These are phyloP conservation scores for Saccharomyces hybrid DNA, from an alignment of 1,139 yeast genomes.

Conservation along the genomic window DNA sequence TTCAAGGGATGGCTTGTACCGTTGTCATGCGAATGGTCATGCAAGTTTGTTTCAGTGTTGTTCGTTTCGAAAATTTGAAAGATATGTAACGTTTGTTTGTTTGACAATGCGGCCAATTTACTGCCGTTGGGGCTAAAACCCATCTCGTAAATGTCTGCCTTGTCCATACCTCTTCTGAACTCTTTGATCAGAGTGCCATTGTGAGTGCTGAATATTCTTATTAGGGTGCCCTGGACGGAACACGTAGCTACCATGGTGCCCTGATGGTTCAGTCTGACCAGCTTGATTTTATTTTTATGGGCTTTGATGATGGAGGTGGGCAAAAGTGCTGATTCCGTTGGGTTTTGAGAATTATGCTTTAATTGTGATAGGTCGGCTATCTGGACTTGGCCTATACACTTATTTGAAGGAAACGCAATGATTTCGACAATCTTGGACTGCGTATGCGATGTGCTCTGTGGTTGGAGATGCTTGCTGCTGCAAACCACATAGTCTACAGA, in stretches of 20 bases:
- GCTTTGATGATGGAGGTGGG: conserved; percentile 56
- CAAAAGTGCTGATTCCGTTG: conserved; percentile 28
- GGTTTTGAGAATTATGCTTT: conserved; percentile 47
- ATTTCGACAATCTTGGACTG: conserved; percentile 11
- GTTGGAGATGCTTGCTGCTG: conserved; percentile 2
- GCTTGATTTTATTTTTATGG: conserved; percentile 63
- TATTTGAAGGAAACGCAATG: conserved; percentile 23
- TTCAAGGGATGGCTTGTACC: conserved; percentile 47
- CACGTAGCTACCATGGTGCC: conserved; percentile 85
- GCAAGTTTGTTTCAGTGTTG: conserved; percentile 4
- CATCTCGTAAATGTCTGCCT: conserved; percentile 75
- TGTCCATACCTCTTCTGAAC: conserved; percentile 82
- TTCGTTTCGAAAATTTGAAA: conserved; percentile 42
- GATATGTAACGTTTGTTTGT: conserved; percentile 81
- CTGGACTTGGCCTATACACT: conserved; percentile 62
- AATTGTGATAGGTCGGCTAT: conserved; percentile 59
- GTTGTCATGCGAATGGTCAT: background rate
- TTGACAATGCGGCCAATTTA: conserved; percentile 77
- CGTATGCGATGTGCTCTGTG: background rate
- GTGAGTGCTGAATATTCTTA: conserved; percentile 67
- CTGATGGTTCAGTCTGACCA: conserved; percentile 59
- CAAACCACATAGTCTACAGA: conserved; percentile 21
- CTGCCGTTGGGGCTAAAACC: conserved; percentile 71
- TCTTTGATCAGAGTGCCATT: conserved; percentile 71
- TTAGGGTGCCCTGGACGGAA: conserved; percentile 78